Evolutionary conservation across 2,329 filamentous ascomycete species (phyloP).

Genomic region (Exophiala oligosperma): DNA sequence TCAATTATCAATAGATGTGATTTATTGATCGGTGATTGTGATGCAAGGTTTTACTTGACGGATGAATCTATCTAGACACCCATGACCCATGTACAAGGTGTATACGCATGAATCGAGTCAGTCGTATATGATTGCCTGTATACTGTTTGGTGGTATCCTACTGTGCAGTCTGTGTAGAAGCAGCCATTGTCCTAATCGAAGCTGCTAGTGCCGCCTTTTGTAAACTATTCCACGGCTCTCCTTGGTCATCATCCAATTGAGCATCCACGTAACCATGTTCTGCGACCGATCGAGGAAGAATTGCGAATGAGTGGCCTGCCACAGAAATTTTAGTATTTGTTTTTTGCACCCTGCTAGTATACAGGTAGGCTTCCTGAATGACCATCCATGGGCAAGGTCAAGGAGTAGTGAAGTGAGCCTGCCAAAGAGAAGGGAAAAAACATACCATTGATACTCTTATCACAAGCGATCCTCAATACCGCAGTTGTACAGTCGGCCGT

Average conservation of each 20-base stretch:
- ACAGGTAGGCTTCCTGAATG: too few species aligned
- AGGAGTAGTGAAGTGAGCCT: not conserved
- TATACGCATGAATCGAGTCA: too few species aligned
- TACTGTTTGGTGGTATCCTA: too few species aligned
- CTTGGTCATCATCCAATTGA: not conserved
- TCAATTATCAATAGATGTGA: not conserved
- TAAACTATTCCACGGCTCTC: not conserved
- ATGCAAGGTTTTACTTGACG: too few species aligned
- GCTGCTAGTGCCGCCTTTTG: not conserved
- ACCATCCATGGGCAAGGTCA: too few species aligned
- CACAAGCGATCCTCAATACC: conserved; percentile 6
- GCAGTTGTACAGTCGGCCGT: conserved; percentile 6
- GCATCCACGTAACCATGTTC: conserved; percentile 1
- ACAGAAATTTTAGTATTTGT: too few species aligned
- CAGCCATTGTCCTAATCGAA: not conserved
- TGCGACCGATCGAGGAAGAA: conserved; percentile 1
- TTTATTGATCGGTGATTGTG: too few species aligned
- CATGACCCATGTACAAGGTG: too few species aligned
- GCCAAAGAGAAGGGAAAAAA: not conserved
- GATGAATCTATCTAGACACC: too few species aligned
- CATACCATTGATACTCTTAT: conserved; percentile 10
- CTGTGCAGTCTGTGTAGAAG: not conserved
- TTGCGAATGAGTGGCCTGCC: conserved; percentile 3
- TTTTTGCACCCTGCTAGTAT: too few species aligned
- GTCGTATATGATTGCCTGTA: too few species aligned